A percentile compares a stretch with the other conserved stretches of the same genome.
These are phyloP conservation scores for Euphorbia lathyris DNA, from an alignment of 345 rosid species.

Conservation along the genomic window DNA sequence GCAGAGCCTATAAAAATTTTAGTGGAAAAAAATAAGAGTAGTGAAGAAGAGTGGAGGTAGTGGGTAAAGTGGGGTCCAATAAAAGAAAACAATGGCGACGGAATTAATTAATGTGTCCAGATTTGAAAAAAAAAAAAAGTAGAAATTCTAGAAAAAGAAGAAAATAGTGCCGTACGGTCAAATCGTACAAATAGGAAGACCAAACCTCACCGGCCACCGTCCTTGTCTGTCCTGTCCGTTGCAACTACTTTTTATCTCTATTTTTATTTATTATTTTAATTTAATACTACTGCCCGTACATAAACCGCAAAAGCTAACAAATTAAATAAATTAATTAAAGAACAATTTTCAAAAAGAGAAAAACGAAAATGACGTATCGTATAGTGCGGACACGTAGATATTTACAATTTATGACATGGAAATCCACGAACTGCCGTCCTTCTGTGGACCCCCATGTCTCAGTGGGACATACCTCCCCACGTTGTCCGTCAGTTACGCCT, in stretches of 20 bases:
- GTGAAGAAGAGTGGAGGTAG: no score
- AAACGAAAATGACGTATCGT: not conserved
- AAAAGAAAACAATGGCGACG: not conserved
- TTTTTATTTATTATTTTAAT: no score
- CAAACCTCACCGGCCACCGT: not conserved
- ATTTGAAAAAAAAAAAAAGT: not conserved
- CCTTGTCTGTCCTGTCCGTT: not conserved
- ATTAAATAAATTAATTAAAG: no score
- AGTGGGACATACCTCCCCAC: not conserved
- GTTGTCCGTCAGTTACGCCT: slow-evolving; percentile 9
- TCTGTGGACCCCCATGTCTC: not conserved
- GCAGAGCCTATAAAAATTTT: no score
- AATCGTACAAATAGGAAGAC: slow-evolving; percentile 6
- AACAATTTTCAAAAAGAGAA: no score
- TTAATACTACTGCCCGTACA: no score
- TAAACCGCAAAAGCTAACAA: not conserved
- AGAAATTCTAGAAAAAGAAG: not conserved
- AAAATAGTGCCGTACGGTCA: slow-evolving; percentile 3
- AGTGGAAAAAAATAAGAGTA: no score
- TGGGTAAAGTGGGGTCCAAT: not conserved
- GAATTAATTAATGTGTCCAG: not conserved
- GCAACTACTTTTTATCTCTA: not conserved
- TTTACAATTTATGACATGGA: not conserved
- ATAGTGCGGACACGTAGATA: not conserved
- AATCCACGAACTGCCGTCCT: slow-evolving; percentile 9